A percentile compares a stretch with the other conserved stretches of the same genome.
These are phyloP conservation scores for Cryphonectria carpinicola DNA, from an alignment of 2,329 filamentous ascomycete species.

Conservation along the genomic window DNA sequence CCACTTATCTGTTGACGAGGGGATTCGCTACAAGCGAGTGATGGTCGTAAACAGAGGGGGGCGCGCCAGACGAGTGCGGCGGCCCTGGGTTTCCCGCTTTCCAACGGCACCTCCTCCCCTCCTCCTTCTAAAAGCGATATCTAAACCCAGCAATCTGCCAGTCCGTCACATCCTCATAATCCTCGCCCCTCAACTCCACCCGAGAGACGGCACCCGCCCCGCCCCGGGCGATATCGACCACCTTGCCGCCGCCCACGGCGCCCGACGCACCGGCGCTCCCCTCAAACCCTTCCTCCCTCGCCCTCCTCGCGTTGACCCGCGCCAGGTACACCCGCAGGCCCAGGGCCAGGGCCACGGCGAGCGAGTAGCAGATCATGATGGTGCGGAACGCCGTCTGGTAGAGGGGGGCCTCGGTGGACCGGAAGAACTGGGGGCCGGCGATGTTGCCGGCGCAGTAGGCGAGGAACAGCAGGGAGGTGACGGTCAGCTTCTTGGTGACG, in stretches of 20 bases:
- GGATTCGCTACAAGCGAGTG: background rate
- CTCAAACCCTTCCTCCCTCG: conserved; percentile 47
- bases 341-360: conserved; percentile 50
- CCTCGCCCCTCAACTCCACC: conserved; percentile 46
- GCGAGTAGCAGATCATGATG: conserved; percentile 60
- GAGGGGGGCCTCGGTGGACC: conserved; percentile 50
- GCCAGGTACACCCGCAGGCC: conserved; percentile 52
- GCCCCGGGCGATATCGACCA: conserved; percentile 35
- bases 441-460: conserved; percentile 62
- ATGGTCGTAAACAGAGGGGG: too few species aligned
- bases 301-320: conserved; percentile 48
- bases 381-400: conserved; percentile 59
- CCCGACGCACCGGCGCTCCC: conserved; percentile 49
- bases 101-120: background rate
- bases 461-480: conserved; percentile 59
- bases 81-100: background rate
- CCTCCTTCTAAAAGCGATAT: conserved; percentile 46
- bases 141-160: conserved; percentile 63
- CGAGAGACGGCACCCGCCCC: conserved; percentile 39
- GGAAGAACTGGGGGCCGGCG: conserved; percentile 59
- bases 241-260: conserved; percentile 43
- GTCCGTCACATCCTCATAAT: conserved; percentile 63
- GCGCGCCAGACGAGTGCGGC: background rate
- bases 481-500: conserved; percentile 64
- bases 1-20: background rate